A percentile compares a stretch with the other conserved stretches of the same genome.
Conservation (phyloP, 129 eudicot genomes). For the carrot (Daucus carota) region DH1_v3.0 NC_030384.2:27342001-27342500, state of each 20-base stretch:
- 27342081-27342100: not conserved
- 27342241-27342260: not conserved
- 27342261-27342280: not conserved
- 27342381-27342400: not conserved
- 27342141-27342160: not conserved
- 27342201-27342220: too few species aligned
- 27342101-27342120: not conserved
- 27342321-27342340: not conserved
- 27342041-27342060: not conserved
- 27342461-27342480: not conserved
- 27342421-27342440: not conserved
- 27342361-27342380: not conserved
- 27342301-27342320: not conserved
- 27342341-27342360: not conserved
- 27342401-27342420: not conserved
- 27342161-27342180: not conserved
- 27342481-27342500: not conserved
- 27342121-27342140: not conserved
- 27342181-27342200: not conserved
- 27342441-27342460: not conserved
- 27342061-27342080: not conserved
- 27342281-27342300: not conserved
- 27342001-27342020: not conserved
- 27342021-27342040: not conserved
- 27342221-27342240: too few species aligned